Evolutionary conservation across 2,329 filamentous ascomycete genomes (phyloP).

Genomic region (Colletotrichum theobromicola): DNA sequence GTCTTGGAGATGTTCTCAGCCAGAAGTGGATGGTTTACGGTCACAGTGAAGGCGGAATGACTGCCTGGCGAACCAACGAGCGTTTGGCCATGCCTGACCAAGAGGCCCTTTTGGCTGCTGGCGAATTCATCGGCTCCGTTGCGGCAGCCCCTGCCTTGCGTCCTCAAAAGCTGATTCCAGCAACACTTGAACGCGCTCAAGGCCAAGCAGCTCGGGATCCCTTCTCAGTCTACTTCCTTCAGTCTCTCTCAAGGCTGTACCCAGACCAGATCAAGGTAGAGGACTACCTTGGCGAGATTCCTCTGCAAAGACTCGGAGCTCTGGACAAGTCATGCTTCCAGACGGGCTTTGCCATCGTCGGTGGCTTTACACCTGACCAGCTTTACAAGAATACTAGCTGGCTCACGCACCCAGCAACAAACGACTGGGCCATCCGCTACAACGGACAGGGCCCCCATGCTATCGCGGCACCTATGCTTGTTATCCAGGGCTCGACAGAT

Average conservation of each 20-base stretch:
- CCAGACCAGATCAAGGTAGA: slow-evolving; percentile 12
- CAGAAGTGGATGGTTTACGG: slow-evolving; percentile 27
- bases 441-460: slow-evolving; percentile 25
- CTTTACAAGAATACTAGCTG: slow-evolving; percentile 20
- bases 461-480: slow-evolving; percentile 25
- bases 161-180: slow-evolving; percentile 12
- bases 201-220: slow-evolving; percentile 7
- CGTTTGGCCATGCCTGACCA: slow-evolving; percentile 21
- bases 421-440: not conserved
- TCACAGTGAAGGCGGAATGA: slow-evolving; percentile 30
- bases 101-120: slow-evolving; percentile 1
- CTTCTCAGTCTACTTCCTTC: slow-evolving; percentile 23
- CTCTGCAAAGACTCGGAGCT: not conserved
- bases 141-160: slow-evolving; percentile 20
- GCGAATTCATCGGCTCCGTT: slow-evolving; percentile 18
- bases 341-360: slow-evolving; percentile 11
- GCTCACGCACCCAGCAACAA: not conserved
- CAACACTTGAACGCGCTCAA: not conserved
- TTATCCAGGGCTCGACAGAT: slow-evolving; percentile 26
- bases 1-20: slow-evolving; percentile 16
- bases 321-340: slow-evolving; percentile 16
- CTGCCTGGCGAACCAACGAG: slow-evolving; percentile 29
- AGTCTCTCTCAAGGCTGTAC: slow-evolving; percentile 20
- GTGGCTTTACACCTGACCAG: slow-evolving; percentile 7
- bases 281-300: slow-evolving; percentile 19